Evolutionary conservation across 2,329 filamentous ascomycete genomes (phyloP).

Genomic region (Simplicillium aogashimaense): DNA sequence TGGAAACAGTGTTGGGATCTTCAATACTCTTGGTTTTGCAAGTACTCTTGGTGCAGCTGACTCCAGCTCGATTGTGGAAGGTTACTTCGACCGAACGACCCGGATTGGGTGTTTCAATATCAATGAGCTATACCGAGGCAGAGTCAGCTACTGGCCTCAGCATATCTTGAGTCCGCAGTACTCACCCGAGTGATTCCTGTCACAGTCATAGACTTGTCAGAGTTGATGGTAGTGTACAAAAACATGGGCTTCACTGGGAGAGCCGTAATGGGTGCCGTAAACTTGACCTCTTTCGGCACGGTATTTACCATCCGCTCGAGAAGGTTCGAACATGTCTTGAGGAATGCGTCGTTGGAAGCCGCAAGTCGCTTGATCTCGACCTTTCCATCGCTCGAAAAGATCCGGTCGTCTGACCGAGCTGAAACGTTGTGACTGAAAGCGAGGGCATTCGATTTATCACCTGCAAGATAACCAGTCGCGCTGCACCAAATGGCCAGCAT

Average conservation of each 20-base stretch:
- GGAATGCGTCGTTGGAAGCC: slow-evolving; percentile 20
- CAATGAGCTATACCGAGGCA: no score
- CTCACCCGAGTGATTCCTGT: background rate
- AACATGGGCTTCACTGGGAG: slow-evolving; percentile 18
- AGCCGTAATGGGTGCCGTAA: slow-evolving; percentile 14
- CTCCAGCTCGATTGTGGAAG: slow-evolving; percentile 9
- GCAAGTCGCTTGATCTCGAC: slow-evolving; percentile 29
- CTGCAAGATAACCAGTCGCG: slow-evolving; percentile 31
- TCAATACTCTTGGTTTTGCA: slow-evolving; percentile 9
- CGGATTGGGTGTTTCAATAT: slow-evolving; percentile 5
- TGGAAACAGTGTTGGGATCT: no score
- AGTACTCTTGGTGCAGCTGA: slow-evolving; percentile 4
- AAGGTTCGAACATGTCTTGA: slow-evolving; percentile 14
- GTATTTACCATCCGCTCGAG: slow-evolving; percentile 19
- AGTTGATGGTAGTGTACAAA: slow-evolving; percentile 10
- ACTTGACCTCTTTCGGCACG: slow-evolving; percentile 13
- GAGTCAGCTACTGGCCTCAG: no score
- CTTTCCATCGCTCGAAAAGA: slow-evolving; percentile 34
- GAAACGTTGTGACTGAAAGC: slow-evolving; percentile 26
- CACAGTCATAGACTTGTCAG: slow-evolving; percentile 7
- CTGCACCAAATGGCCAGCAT: background rate
- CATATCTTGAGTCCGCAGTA: no score
- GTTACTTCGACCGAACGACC: slow-evolving; percentile 13
- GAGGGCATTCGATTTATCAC: slow-evolving; percentile 30
- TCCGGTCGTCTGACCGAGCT: slow-evolving; percentile 27